Evolutionary conservation across 768 basidiomycete species (phyloP).

Genomic region (Sarcodon aspratus): DNA sequence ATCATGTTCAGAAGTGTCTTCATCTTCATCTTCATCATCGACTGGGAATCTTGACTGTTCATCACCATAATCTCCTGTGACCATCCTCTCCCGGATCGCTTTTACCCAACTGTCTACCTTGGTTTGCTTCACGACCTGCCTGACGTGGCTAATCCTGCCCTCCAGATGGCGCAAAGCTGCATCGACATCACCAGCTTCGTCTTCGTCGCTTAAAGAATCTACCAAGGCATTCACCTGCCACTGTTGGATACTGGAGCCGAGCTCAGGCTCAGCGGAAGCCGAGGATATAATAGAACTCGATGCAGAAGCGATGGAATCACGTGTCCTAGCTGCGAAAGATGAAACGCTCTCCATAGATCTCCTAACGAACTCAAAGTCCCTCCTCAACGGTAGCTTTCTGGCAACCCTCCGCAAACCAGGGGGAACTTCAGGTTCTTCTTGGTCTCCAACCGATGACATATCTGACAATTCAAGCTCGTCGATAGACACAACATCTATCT

Average conservation of each 20-base stretch:
- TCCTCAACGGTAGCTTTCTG: conserved; percentile 57
- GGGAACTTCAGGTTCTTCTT: conserved; percentile 10
- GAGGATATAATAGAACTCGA: conserved; percentile 27
- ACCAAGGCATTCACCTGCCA: conserved; percentile 80
- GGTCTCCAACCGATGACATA: conserved; percentile 36
- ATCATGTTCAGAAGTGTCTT: conserved; percentile 17
- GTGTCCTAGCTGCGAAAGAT: conserved; percentile 57
- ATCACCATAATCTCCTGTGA: conserved; percentile 49
- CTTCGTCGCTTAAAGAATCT: conserved; percentile 61
- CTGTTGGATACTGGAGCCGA: conserved; percentile 47
- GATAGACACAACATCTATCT: conserved; percentile 64
- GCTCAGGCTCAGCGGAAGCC: conserved; percentile 16
- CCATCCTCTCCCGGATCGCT: conserved; percentile 55
- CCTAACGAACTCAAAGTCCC: conserved; percentile 74
- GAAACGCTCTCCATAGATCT: conserved; percentile 63
- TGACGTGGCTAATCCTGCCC: conserved; percentile 71
- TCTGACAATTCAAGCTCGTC: conserved; percentile 79
- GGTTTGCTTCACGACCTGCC: conserved; percentile 55
- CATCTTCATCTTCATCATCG: conserved; percentile 30
- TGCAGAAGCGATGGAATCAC: conserved; percentile 45
- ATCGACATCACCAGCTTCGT: conserved; percentile 70
- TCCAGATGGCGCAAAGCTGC: conserved; percentile 73
- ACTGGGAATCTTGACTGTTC: conserved; percentile 48
- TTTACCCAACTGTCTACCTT: conserved; percentile 82
- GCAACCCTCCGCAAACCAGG: conserved; percentile 43